A percentile compares a stretch with the other conserved stretches of the same genome.
Conservation (phyloP, 2,329 filamentous ascomycete genomes). For the Pestalotiopsis sp. region DNA sequence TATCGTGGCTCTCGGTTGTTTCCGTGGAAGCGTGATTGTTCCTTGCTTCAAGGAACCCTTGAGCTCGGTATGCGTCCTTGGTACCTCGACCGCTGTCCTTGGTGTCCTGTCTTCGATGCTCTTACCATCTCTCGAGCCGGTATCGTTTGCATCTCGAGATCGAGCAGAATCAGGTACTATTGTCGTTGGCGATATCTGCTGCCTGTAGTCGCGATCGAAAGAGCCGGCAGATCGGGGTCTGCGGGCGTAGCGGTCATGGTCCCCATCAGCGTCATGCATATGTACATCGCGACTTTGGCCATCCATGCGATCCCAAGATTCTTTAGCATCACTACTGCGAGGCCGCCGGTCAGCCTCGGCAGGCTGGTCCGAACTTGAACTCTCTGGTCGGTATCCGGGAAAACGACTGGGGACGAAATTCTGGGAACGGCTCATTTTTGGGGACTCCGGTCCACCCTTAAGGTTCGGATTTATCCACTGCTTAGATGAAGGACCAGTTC, state of each 20-base stretch:
- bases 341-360: slow-evolving; percentile 49
- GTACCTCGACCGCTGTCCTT: slow-evolving; percentile 12
- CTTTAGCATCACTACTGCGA: slow-evolving; percentile 57
- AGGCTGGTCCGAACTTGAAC: slow-evolving; percentile 40
- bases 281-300: slow-evolving; percentile 24
- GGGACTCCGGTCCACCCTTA: slow-evolving; percentile 52
- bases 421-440: slow-evolving; percentile 53
- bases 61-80: slow-evolving; percentile 13
- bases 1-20: slow-evolving; percentile 31
- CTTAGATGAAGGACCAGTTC: slow-evolving; percentile 55
- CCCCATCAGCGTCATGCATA: slow-evolving; percentile 20
- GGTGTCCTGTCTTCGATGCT: slow-evolving; percentile 15
- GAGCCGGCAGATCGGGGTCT: slow-evolving; percentile 29
- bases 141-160: slow-evolving; percentile 7
- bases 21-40: slow-evolving; percentile 44
- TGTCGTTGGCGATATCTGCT: slow-evolving; percentile 20
- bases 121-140: background rate
- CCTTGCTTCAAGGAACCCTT: slow-evolving; percentile 29
- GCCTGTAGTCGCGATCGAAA: slow-evolving; percentile 23
- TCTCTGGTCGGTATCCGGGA: slow-evolving; percentile 37
- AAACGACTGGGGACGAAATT: slow-evolving; percentile 47
- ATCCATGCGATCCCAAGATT: slow-evolving; percentile 31
- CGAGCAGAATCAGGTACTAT: slow-evolving; percentile 19
- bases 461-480: slow-evolving; percentile 62
- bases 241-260: slow-evolving; percentile 18